Evolutionary conservation across 1,139 yeast species (phyloP), one percentile per base, ranked within the genome.

Genomic region (Yamadazyma blattariae): DNA sequence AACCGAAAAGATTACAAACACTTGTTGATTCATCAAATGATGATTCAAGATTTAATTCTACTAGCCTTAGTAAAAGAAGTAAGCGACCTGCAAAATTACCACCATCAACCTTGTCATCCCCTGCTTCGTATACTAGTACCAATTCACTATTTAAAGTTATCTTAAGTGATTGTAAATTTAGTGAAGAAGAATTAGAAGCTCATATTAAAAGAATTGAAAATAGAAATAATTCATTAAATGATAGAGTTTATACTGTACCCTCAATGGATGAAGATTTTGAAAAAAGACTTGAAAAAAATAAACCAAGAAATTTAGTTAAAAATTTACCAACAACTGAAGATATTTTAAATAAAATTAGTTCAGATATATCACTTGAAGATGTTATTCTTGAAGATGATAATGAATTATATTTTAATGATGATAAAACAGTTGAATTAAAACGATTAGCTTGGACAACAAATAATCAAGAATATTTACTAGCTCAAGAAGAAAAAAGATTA

Each of bases 381-480:
- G 95, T 87, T 17, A 42, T 39, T 10, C 51, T 86, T 10, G 95
- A 87, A 47, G 4, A 8, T 9, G 97, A 89, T 52, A 85, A 77
- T 15, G 95, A 89, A 50, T 64, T 86, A 9, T 54, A 86, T 32
- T 64, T 92, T 36, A 72, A 77, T 4, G 79, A 75, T 33, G 84
- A 79, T 31, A 96, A 92, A 46, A 72, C 79, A 10, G 47, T 36
- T 61, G 67, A 30, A 19, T 37, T 52, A 80, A 50, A 90, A 87
- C 58, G 89, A 86, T 46, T 71, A 82, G 77, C 89, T 5, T 92
- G 98, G 97, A 78, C 85, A 38, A 89, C 94, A 1, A 69, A 87
- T 36, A 88, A 92, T 58, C 86, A 85, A 40, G 97, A 90, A 23
- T 94, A 80, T 51, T 65, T 92, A 39, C 60, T 88, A 18, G 94